phyloP scores from a whole-genome alignment of 441 rosid species.

The Populus hybrid region DNA sequence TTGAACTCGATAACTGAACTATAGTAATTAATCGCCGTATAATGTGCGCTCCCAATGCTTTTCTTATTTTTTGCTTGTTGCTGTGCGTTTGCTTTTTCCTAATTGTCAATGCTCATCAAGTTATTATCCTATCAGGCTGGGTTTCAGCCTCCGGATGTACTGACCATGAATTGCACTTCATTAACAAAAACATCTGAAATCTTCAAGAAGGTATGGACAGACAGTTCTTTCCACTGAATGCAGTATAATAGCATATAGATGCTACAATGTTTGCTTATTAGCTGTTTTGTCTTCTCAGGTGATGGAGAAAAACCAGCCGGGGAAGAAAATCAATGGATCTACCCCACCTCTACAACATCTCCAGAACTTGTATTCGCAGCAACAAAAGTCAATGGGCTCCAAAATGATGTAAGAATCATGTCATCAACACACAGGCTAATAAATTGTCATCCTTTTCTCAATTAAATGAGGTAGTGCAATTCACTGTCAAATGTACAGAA shows the following conservation, averaged over 20 bases:
- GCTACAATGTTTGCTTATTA: constrained; percentile 2
- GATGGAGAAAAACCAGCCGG: constrained; percentile 35
- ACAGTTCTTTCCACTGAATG: background rate
- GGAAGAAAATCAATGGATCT: constrained; percentile 36
- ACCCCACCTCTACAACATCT: constrained; percentile 57
- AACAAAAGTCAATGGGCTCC: constrained; percentile 33
- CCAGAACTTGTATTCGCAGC: constrained; percentile 58
- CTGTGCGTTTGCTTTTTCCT: constrained; percentile 1
- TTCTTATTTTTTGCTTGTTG: background rate
- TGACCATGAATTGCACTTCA: constrained; percentile 67
- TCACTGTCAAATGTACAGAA: background rate
- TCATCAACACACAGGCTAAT: background rate
- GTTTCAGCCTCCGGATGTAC: constrained; percentile 45
- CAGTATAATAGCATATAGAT: background rate
- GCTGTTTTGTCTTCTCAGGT: constrained; percentile 41
- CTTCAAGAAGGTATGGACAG: constrained; percentile 59
- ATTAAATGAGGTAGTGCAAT: background rate
- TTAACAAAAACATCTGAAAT: constrained; percentile 58
- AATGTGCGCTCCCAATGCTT: background rate
- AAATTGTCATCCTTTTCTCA: background rate
- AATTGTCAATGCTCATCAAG: background rate
- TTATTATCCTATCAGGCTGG: constrained; percentile 40
- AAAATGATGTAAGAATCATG: constrained; percentile 67
- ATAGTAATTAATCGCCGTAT: background rate
- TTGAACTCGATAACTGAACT: background rate